These are phyloP conservation scores for Lophiostoma macrostomum DNA, from an alignment of 495 filamentous ascomycete genomes.

Conservation along the genomic window DNA sequence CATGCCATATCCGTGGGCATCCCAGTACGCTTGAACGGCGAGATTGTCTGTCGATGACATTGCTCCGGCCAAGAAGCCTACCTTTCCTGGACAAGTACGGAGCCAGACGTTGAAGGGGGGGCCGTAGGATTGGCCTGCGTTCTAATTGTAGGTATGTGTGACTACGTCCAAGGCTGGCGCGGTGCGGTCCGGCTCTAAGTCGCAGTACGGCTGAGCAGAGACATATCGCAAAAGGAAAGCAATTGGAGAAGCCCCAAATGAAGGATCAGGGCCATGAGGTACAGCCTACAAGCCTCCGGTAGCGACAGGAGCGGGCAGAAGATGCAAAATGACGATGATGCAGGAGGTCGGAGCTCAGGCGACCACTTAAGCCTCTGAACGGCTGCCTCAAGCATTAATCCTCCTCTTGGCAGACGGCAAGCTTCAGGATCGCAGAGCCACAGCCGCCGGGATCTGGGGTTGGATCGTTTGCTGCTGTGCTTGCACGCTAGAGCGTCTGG, in stretches of 20 bases:
- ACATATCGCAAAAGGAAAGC: not conserved
- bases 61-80: conserved; percentile 4
- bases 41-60: not conserved
- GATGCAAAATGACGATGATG: conserved; percentile 1
- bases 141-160: conserved; percentile 9
- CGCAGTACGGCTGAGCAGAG: not conserved
- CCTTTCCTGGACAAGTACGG: not conserved
- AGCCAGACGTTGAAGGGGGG: not conserved
- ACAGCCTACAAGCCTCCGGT: not conserved
- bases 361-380: conserved; percentile 8
- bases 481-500: not conserved
- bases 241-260: conserved; percentile 2
- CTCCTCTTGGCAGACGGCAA: conserved; percentile 25
- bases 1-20: too few species aligned
- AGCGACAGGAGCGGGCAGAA: not conserved
- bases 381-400: conserved; percentile 2
- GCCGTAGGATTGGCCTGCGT: conserved; percentile 16
- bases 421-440: conserved; percentile 11
- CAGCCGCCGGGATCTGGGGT: conserved; percentile 4
- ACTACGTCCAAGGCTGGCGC: not conserved
- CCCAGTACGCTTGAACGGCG: conserved; percentile 12
- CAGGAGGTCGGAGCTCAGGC: not conserved
- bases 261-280: not conserved
- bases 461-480: conserved; percentile 8
- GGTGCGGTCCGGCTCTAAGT: conserved; percentile 7